Evolutionary conservation across 1,284 basidiomycete species (phyloP).

Genomic region (Trametes polyzona): DNA sequence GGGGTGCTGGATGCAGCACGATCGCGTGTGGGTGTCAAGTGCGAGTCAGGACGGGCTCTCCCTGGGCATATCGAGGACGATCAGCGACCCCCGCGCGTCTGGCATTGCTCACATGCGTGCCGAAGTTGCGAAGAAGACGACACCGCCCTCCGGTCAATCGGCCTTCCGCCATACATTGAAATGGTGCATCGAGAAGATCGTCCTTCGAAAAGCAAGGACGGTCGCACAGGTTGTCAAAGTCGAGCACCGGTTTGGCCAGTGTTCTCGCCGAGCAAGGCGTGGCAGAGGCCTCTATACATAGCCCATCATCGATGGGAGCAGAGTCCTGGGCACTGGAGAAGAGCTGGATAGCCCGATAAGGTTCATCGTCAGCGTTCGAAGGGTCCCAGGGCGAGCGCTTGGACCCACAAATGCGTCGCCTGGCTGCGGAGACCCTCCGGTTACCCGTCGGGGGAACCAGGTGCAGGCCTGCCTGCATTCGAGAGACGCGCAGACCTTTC

Average conservation of each 20-base stretch:
- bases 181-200: background rate
- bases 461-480: background rate
- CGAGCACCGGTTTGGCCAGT: background rate
- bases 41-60: too few relatives aligned
- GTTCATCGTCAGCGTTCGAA: too few relatives aligned
- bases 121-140: background rate
- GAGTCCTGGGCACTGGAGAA: background rate
- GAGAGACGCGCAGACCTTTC: background rate
- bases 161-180: too few relatives aligned
- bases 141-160: too few relatives aligned
- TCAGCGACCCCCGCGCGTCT: too few relatives aligned
- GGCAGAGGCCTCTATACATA: background rate
- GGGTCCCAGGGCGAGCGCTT: background rate
- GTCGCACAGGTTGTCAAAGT: background rate
- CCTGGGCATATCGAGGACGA: too few relatives aligned
- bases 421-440: background rate
- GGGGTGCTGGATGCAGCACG: too few relatives aligned
- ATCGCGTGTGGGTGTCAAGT: too few relatives aligned
- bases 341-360: background rate
- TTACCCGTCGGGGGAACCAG: background rate
- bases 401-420: conserved; percentile 6
- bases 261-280: background rate
- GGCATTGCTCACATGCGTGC: too few relatives aligned
- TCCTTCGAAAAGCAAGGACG: background rate
- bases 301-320: background rate